Conservation (phyloP, 768 basidiomycete genomes). For the Daedaleopsis nitida region DNA sequence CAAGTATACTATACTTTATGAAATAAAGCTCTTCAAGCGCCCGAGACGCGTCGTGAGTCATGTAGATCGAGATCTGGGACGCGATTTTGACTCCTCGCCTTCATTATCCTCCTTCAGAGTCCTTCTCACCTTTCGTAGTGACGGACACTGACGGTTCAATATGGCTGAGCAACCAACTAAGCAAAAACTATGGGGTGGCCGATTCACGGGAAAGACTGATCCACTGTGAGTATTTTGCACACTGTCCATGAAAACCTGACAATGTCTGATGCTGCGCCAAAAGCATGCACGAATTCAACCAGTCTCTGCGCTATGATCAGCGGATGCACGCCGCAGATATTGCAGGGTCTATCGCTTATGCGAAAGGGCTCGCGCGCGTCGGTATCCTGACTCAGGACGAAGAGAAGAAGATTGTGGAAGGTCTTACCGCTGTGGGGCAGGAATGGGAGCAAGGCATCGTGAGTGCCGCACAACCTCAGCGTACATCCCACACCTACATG, state of each 20-base stretch:
- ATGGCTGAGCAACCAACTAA: slow-evolving; percentile 30
- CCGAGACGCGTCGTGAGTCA: slow-evolving; percentile 8
- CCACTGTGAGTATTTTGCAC: slow-evolving; percentile 66
- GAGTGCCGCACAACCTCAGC: slow-evolving; percentile 29
- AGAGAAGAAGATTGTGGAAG: slow-evolving; percentile 68
- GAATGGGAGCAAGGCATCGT: slow-evolving; percentile 88
- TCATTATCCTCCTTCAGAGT: not conserved
- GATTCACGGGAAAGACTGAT: slow-evolving; percentile 89
- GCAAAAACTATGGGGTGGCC: slow-evolving; percentile 36
- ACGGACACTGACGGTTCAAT: not conserved
- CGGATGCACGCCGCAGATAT: slow-evolving; percentile 94
- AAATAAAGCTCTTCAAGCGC: not conserved
- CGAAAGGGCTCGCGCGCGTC: slow-evolving; percentile 79
- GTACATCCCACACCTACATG: not conserved
- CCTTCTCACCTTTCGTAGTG: not conserved
- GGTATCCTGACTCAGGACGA: slow-evolving; percentile 84
- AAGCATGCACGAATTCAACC: slow-evolving; percentile 93
- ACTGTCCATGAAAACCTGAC: not conserved
- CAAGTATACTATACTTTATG: too few species aligned
- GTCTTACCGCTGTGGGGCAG: slow-evolving; percentile 70
- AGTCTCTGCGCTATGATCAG: slow-evolving; percentile 92
- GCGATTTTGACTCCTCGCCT: slow-evolving; percentile 39
- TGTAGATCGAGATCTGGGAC: slow-evolving; percentile 6
- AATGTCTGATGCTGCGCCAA: slow-evolving; percentile 5
- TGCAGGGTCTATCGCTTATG: slow-evolving; percentile 92